These are phyloP conservation scores for Populus tomentosa DNA, from an alignment of 441 rosid genomes.

Conservation along the genomic window DNA sequence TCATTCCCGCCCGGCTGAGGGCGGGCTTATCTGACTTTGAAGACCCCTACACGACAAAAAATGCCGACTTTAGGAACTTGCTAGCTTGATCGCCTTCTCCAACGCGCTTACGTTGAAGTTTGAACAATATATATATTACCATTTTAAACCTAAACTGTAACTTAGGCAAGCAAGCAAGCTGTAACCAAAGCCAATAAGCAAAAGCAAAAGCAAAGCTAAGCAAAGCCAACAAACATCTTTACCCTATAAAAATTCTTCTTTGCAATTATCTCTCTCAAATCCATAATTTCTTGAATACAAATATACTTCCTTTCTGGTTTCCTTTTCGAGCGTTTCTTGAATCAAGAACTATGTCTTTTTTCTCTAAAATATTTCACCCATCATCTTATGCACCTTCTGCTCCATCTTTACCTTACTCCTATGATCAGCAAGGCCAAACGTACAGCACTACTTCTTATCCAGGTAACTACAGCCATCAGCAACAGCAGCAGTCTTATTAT, in stretches of 20 bases:
- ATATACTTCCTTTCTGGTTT: background rate
- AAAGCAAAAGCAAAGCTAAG: no score
- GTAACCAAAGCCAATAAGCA: background rate
- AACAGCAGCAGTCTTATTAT: slow-evolving; percentile 14
- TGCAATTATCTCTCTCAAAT: background rate
- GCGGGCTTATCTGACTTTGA: no score
- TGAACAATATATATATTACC: background rate
- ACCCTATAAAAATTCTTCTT: background rate
- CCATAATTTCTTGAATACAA: no score
- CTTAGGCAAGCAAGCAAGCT: background rate
- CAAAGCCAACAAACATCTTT: background rate
- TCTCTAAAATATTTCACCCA: background rate
- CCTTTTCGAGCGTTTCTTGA: background rate
- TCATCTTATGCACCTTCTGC: slow-evolving; percentile 45
- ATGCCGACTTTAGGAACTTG: background rate
- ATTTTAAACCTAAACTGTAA: no score
- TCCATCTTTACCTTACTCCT: slow-evolving; percentile 37
- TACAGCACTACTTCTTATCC: slow-evolving; percentile 8
- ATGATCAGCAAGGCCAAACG: slow-evolving; percentile 8
- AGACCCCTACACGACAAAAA: no score
- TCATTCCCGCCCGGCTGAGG: no score
- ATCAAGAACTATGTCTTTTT: slow-evolving; percentile 9
- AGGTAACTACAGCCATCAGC: slow-evolving; percentile 17
- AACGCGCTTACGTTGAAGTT: background rate
- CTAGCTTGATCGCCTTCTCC: background rate